phyloP scores from a whole-genome alignment of 495 filamentous ascomycete species.

The Rhizodiscina lignyota region DNA sequence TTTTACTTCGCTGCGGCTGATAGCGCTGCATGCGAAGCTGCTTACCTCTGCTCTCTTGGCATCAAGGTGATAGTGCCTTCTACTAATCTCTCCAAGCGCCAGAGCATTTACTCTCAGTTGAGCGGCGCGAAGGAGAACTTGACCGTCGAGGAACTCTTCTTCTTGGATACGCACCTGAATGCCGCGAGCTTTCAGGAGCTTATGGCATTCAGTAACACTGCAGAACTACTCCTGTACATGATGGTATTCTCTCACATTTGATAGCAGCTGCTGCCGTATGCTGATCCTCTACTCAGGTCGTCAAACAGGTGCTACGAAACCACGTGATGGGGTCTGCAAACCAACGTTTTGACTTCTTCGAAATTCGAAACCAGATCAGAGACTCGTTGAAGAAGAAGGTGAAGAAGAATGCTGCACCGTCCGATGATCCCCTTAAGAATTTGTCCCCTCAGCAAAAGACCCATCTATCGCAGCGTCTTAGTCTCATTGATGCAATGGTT shows the following conservation, averaged over 20 bases:
- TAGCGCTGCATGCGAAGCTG: slow-evolving; percentile 45
- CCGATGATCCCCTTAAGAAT: too few relatives aligned
- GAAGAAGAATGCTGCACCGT: too few relatives aligned
- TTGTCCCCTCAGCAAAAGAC: too few relatives aligned
- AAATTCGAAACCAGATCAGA: too few relatives aligned
- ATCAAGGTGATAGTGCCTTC: slow-evolving; percentile 46
- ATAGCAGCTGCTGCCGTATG: slow-evolving; percentile 4
- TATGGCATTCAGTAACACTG: slow-evolving; percentile 40
- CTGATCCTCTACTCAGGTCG: slow-evolving; percentile 39
- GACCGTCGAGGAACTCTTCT: slow-evolving; percentile 32
- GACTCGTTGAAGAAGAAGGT: too few relatives aligned
- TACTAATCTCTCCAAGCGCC: slow-evolving; percentile 32
- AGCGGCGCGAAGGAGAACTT: slow-evolving; percentile 10
- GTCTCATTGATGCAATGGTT: neutral
- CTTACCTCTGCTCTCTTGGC: slow-evolving; percentile 38
- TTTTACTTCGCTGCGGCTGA: slow-evolving; percentile 50
- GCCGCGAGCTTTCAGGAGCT: slow-evolving; percentile 47
- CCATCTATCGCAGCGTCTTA: too few relatives aligned
- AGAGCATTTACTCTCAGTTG: slow-evolving; percentile 16
- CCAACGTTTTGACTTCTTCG: neutral
- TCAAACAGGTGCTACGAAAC: slow-evolving; percentile 21
- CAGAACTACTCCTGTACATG: slow-evolving; percentile 43
- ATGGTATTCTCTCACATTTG: slow-evolving; percentile 15
- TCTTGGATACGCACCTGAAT: slow-evolving; percentile 43
- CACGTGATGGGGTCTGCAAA: neutral